Base-by-base conservation (phyloP, 129 eudicot genomes). In the Pulicaria dysenterica region DNA sequence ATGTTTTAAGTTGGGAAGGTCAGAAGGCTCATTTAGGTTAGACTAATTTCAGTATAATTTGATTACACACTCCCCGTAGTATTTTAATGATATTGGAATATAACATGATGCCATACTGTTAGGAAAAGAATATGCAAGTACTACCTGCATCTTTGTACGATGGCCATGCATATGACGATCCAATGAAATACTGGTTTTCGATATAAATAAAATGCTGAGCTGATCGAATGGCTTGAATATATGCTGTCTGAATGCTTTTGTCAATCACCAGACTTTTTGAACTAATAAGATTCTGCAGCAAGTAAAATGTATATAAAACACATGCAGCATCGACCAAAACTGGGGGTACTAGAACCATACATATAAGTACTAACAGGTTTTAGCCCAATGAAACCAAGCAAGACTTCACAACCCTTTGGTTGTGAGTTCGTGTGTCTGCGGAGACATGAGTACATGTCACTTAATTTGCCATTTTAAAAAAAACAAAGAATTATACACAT, bases 161-260 rank as follows among this genome's bases (percentile, higher is more conserved):
- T 0, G 95, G 95, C 98, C 98, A 94, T 48, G 93, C 98, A 77
- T 90, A 94, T 41, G 97, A 91, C 36, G 97, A 91, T 73, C 97
- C 97, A 55, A 91, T 83, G 79, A 91, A 91, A 79, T 91, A 94
- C 69, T 94, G 98, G 75, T 94, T 94, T 77, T 94, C 98, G 16
- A 94, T 94, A 63, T 94, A 94, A 64, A 94, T 87, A 63, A 87
- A 94, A 73, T 86, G 96, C 55, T 90, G 90, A 61, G 98, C 98
- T 58, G 98, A 94, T 61, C 98, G 85, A 62, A 94, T 94, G 46
- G 96, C 98, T 80, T 94, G 96, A 45, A 94, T 88, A 72, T 94
- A 94, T 71, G 98, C 98, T 63, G 86, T 83, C 80, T 90, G 96
- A 78, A 94, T 94, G 83, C 98, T 94, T 84, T 76, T 88, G 64